Evolutionary conservation across 164 flowering plant genomes (phyloP).

Genomic region (Euptelea pleiosperma): DNA sequence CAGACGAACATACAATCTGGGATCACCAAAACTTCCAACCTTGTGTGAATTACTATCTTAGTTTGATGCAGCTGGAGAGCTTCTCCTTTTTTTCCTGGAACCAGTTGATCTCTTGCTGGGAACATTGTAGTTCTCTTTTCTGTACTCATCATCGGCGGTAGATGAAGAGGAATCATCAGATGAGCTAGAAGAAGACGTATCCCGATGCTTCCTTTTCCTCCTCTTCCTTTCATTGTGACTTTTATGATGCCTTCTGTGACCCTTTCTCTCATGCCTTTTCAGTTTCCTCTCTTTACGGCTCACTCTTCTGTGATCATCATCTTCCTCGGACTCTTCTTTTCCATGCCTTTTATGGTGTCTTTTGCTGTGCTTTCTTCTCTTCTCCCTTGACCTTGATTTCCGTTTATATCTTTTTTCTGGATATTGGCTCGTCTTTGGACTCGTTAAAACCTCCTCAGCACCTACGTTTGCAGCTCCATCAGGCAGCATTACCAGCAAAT

Average conservation of each 20-base stretch:
- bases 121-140: not conserved
- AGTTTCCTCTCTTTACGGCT: not conserved
- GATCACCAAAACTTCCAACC: not conserved
- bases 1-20: not conserved
- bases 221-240: conserved; percentile 13
- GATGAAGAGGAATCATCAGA: conserved; percentile 8
- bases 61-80: conserved; percentile 1
- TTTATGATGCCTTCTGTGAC: conserved; percentile 7
- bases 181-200: conserved; percentile 15
- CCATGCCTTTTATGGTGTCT: conserved; percentile 11
- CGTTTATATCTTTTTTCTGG: conserved; percentile 6
- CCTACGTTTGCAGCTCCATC: conserved; percentile 2
- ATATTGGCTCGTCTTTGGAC: conserved; percentile 4
- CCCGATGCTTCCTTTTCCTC: conserved; percentile 16
- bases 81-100: conserved; percentile 8
- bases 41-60: conserved; percentile 2
- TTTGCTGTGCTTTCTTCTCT: conserved; percentile 12
- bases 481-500: not conserved
- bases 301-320: conserved; percentile 1
- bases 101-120: conserved; percentile 7
- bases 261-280: conserved; percentile 8
- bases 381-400: conserved; percentile 11
- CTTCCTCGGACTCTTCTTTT: conserved; percentile 10
- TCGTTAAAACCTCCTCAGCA: not conserved
- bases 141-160: not conserved